These are phyloP conservation scores for Aureobasidium leucospermi DNA, from an alignment of 2,329 filamentous ascomycete species.

Conservation along the genomic window DNA sequence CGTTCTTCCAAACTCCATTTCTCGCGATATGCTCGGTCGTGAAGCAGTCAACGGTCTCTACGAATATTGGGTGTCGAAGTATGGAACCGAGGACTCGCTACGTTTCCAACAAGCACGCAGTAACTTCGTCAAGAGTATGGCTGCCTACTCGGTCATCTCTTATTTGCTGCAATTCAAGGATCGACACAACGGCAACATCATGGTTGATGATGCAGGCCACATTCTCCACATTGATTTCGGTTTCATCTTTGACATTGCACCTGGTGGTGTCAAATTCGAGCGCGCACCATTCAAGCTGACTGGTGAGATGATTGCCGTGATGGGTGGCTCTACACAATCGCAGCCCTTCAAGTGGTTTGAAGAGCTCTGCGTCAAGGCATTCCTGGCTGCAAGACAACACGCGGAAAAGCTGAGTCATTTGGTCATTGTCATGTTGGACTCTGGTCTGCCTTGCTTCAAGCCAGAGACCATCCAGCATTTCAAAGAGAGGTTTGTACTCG, in stretches of 20 bases:
- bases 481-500: constrained; percentile 82
- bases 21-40: constrained; percentile 94
- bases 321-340: constrained; percentile 75
- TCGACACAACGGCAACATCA: constrained; percentile 98
- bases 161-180: constrained; percentile 99
- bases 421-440: constrained; percentile 91
- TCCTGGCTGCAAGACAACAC: constrained; percentile 79
- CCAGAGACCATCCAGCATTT: constrained; percentile 92
- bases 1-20: constrained; percentile 94
- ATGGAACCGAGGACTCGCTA: constrained; percentile 91
- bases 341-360: constrained; percentile 95
- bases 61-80: constrained; percentile 96
- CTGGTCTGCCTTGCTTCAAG: constrained; percentile 94
- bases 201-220: constrained; percentile 95
- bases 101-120: constrained; percentile 89
- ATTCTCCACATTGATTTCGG: constrained; percentile 99
- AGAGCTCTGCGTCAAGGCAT: constrained; percentile 91
- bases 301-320: constrained; percentile 96
- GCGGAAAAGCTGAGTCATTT: constrained; percentile 84
- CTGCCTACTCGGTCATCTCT: constrained; percentile 93
- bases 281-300: constrained; percentile 97
- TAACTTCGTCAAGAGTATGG: constrained; percentile 99
- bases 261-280: constrained; percentile 95
- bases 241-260: constrained; percentile 98
- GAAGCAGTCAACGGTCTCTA: constrained; percentile 97